Evolutionary conservation across 768 basidiomycete species (phyloP).

Genomic region (Phlegmacium glaucopus): DNA sequence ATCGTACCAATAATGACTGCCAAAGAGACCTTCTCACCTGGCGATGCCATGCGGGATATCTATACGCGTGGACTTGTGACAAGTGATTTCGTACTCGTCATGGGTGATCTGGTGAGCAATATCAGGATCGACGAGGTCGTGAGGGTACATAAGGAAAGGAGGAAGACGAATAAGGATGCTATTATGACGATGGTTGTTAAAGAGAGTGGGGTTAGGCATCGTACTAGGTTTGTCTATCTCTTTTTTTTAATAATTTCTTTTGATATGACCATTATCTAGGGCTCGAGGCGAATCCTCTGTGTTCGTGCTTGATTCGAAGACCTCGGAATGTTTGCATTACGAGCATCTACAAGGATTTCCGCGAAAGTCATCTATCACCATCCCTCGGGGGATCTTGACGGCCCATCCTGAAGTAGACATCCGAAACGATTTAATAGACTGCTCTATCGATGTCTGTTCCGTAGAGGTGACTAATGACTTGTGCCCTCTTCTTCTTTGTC

Average conservation of each 20-base stretch:
- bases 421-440: constrained; percentile 85
- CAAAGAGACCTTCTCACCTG: constrained; percentile 83
- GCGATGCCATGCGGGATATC: constrained; percentile 91
- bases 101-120: constrained; percentile 91
- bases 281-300: constrained; percentile 71
- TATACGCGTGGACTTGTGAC: constrained; percentile 90
- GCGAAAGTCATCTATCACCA: constrained; percentile 49
- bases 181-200: constrained; percentile 97
- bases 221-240: constrained; percentile 56
- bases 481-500: too few species aligned
- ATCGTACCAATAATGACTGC: constrained; percentile 85
- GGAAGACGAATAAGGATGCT: constrained; percentile 85
- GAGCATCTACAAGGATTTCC: constrained; percentile 75
- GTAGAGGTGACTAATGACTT: constrained; percentile 62
- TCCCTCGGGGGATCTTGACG: constrained; percentile 77
- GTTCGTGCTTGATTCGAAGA: constrained; percentile 73
- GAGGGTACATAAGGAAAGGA: constrained; percentile 80
- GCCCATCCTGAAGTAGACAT: constrained; percentile 81
- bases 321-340: constrained; percentile 83
- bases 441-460: constrained; percentile 90
- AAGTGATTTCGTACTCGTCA: constrained; percentile 87
- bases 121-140: constrained; percentile 89
- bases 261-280: constrained; percentile 32
- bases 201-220: constrained; percentile 66
- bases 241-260: background rate